Evolutionary conservation across 192 early-diverging fungal species (phyloP).

Genomic region (Funneliformis geosporum): DNA sequence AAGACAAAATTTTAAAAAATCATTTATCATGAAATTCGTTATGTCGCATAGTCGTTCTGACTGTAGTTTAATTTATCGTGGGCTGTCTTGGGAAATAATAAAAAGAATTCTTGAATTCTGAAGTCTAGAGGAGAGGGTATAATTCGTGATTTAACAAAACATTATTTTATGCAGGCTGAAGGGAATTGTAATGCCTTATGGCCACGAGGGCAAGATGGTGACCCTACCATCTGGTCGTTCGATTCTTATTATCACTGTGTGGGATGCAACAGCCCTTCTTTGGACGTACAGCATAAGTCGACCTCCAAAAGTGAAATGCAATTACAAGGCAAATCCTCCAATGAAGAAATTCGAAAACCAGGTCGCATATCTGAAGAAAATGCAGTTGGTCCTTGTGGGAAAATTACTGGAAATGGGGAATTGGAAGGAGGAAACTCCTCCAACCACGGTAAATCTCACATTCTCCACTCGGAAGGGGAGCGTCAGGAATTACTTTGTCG

Average conservation of each 20-base stretch:
- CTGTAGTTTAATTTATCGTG: no score
- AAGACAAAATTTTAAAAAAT: no score
- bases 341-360: conserved; percentile 18
- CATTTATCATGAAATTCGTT: no score
- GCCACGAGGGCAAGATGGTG: conserved; percentile 1
- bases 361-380: neutral
- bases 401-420: neutral
- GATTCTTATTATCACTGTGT: conserved; percentile 7
- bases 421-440: neutral
- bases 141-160: conserved; percentile 20
- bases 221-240: conserved; percentile 7
- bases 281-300: neutral
- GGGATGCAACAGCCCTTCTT: neutral
- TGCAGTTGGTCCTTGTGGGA: neutral
- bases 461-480: no score
- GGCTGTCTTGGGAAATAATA: neutral
- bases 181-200: conserved; percentile 4
- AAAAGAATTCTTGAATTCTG: conserved; percentile 16
- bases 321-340: conserved; percentile 9
- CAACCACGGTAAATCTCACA: conserved; percentile 9
- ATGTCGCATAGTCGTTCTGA: no score
- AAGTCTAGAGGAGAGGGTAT: neutral
- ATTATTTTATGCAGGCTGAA: conserved; percentile 3
- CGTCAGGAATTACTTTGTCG: no score
- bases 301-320: neutral